Percentiles rank a stretch among this genome's conserved stretches.
phyloP scores from a whole-genome alignment of 2,329 filamentous ascomycete genomes.

The Cytospora leucostoma region DNA sequence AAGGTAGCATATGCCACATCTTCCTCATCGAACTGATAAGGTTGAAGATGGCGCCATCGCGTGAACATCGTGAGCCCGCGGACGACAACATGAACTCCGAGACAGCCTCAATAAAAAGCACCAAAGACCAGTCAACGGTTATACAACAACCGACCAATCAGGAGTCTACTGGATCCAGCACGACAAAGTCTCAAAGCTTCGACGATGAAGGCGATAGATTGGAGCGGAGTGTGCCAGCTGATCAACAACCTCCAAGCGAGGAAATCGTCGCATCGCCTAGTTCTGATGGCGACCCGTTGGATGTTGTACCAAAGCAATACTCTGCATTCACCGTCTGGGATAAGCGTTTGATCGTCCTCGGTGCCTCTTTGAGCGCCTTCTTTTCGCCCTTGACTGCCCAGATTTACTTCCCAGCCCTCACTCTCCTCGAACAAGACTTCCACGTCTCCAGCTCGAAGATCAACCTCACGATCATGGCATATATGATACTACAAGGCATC shows the following conservation, averaged over 20 bases:
- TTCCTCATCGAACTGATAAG: neutral
- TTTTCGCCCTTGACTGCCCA: conserved; percentile 51
- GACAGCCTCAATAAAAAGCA: neutral
- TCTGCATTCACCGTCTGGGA: conserved; percentile 43
- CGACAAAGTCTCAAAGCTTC: neutral
- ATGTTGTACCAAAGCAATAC: conserved; percentile 34
- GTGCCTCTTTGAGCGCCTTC: conserved; percentile 42
- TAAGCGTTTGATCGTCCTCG: conserved; percentile 45
- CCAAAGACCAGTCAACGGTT: neutral
- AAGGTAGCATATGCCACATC: neutral
- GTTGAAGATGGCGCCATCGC: neutral
- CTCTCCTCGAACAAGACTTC: conserved; percentile 50
- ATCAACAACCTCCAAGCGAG: conserved; percentile 29
- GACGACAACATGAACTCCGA: neutral
- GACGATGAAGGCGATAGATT: neutral
- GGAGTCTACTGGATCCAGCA: neutral
- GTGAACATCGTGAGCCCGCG: neutral
- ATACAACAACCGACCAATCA: neutral
- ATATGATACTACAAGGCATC: conserved; percentile 62
- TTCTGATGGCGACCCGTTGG: conserved; percentile 15
- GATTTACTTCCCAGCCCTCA: conserved; percentile 58
- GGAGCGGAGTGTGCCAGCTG: neutral
- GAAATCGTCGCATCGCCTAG: conserved; percentile 19
- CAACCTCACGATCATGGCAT: conserved; percentile 56
- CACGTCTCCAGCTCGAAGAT: conserved; percentile 45